phyloP scores from a whole-genome alignment of 129 eudicot species.

The Dittrichia graveolens region DNA sequence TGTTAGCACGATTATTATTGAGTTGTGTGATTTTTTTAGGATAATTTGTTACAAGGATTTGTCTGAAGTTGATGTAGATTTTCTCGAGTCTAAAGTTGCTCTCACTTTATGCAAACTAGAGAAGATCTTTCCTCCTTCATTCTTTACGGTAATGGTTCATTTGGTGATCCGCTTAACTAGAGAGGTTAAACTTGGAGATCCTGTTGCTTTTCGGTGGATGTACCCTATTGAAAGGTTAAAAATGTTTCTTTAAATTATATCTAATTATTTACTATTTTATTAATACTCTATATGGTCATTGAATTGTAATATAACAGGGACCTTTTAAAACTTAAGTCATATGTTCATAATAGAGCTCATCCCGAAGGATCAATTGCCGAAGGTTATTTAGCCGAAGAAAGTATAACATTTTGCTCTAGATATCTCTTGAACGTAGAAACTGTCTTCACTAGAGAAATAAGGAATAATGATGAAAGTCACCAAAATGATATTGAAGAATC shows the following conservation, averaged over 20 bases:
- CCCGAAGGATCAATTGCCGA: too few species aligned
- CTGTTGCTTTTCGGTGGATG: neutral
- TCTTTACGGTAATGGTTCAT: neutral
- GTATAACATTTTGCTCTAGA: too few species aligned
- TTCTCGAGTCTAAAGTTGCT: too few species aligned
- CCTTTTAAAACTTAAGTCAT: neutral
- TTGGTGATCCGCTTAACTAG: neutral
- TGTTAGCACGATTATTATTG: too few species aligned
- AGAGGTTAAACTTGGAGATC: neutral
- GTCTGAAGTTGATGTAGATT: too few species aligned
- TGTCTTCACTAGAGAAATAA: too few species aligned
- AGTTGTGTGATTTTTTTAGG: too few species aligned
- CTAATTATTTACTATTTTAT: neutral
- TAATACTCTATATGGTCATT: neutral
- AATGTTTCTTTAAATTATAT: neutral
- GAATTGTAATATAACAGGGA: neutral
- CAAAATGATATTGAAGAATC: constrained; percentile 6
- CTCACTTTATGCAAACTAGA: too few species aligned
- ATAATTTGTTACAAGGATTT: too few species aligned
- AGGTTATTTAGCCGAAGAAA: too few species aligned
- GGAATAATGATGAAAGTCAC: neutral
- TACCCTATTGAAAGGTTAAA: neutral
- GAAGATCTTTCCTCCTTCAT: neutral
- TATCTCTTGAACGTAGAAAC: neutral
- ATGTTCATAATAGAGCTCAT: constrained; percentile 2